Conservation (phyloP, 2,329 filamentous ascomycete genomes). For the Davidsoniella australis region DNA sequence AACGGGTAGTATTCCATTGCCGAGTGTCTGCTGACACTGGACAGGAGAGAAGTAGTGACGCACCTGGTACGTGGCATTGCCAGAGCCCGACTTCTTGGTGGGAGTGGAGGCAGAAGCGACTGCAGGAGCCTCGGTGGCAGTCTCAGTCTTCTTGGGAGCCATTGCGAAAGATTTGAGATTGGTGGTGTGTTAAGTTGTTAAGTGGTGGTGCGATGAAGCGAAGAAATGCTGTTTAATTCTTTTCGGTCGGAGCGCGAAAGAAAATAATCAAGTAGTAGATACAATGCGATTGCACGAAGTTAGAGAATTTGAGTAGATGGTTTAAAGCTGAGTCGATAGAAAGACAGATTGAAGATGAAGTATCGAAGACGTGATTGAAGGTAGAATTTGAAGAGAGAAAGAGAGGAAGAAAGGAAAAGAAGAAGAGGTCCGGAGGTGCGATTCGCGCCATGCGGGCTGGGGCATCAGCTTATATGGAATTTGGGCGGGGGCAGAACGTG, state of each 20-base stretch:
- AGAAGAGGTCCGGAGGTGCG: constrained; percentile 19
- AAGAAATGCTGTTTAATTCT: too few species aligned
- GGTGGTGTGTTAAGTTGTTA: background rate
- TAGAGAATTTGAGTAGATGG: constrained; percentile 4
- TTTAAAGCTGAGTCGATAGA: background rate
- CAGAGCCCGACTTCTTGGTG: constrained; percentile 32
- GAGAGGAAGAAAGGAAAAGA: constrained; percentile 16
- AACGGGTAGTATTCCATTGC: background rate
- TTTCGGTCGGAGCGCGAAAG: background rate
- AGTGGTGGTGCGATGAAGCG: background rate
- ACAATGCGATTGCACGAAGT: background rate
- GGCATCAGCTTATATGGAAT: constrained; percentile 40
- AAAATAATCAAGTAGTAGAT: background rate
- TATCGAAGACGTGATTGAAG: constrained; percentile 15
- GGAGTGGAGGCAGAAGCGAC: constrained; percentile 17
- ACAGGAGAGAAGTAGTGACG: constrained; percentile 17
- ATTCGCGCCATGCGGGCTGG: constrained; percentile 30
- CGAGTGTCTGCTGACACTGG: background rate
- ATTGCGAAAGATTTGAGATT: constrained; percentile 24
- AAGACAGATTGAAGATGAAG: background rate
- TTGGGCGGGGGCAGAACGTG: constrained; percentile 33
- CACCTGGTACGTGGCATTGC: constrained; percentile 43
- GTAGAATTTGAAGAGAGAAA: constrained; percentile 15
- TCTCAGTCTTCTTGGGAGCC: constrained; percentile 41
- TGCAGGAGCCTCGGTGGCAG: constrained; percentile 19